A percentile compares a stretch with the other conserved stretches of the same genome.
These are phyloP conservation scores for Eimeria necatrix DNA, from an alignment of 169 alveolate species.

Conservation along the genomic window DNA sequence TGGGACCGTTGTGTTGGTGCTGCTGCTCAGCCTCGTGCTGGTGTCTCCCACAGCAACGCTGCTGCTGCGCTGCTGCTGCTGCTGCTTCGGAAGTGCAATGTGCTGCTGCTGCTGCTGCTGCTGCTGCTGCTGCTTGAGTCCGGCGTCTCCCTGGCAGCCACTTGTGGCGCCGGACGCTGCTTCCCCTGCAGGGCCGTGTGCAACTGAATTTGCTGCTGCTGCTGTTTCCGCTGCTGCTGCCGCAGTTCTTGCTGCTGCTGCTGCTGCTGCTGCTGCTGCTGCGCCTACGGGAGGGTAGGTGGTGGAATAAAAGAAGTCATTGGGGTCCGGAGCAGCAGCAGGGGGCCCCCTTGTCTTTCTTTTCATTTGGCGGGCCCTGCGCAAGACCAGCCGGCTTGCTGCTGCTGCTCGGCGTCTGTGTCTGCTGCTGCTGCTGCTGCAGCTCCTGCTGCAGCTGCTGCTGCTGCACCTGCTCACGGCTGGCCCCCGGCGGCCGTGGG, in stretches of 20 bases:
- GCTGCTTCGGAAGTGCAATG: not conserved
- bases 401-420: not conserved
- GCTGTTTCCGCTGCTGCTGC: not conserved
- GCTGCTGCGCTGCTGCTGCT: not conserved
- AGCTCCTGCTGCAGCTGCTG: not conserved
- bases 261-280: not conserved
- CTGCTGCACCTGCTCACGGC: not conserved
- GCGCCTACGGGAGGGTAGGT: not conserved
- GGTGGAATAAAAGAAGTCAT: not conserved
- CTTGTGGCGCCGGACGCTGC: too few relatives aligned
- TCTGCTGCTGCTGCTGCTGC: not conserved
- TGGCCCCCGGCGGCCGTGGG: not conserved
- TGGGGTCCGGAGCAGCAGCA: not conserved
- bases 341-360: not conserved
- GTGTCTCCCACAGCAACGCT: not conserved
- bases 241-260: not conserved
- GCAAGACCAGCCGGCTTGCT: not conserved
- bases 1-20: not conserved
- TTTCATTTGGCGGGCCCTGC: not conserved
- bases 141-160: too few relatives aligned
- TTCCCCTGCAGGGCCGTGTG: too few relatives aligned
- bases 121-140: constrained; percentile 11
- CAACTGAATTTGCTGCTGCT: not conserved
- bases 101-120: not conserved
- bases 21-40: not conserved